Evolutionary conservation across 2,329 filamentous ascomycete species (phyloP).

Genomic region (Raffaelea albimanens): DNA sequence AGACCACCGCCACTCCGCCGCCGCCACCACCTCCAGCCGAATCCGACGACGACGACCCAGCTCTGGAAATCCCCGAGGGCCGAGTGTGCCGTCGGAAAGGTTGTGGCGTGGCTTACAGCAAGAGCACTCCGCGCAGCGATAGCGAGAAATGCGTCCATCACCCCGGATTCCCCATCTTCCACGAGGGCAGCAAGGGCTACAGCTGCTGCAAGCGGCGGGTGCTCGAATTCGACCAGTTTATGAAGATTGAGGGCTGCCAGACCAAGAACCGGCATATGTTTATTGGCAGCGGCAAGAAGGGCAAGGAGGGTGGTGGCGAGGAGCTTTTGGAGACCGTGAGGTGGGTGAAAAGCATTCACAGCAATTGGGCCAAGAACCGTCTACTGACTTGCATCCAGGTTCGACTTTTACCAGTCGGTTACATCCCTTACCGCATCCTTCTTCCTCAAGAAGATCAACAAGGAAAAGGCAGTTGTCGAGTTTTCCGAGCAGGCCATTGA

Average conservation of each 20-base stretch:
- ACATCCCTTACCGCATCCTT: slow-evolving; percentile 79
- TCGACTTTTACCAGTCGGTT: slow-evolving; percentile 92
- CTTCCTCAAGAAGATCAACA: slow-evolving; percentile 96
- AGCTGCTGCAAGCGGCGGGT: slow-evolving; percentile 93
- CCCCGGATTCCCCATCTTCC: slow-evolving; percentile 85
- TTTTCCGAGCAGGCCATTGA: slow-evolving; percentile 56
- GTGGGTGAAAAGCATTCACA: no score
- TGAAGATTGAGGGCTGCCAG: slow-evolving; percentile 88
- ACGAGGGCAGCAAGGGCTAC: slow-evolving; percentile 97
- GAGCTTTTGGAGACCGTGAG: slow-evolving; percentile 71
- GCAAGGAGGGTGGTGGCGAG: slow-evolving; percentile 43
- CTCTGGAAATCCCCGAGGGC: slow-evolving; percentile 61
- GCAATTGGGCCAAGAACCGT: no score
- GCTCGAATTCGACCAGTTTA: slow-evolving; percentile 94
- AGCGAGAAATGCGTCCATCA: slow-evolving; percentile 79
- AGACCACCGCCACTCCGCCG: slow-evolving; percentile 28
- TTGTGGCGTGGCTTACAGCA: slow-evolving; percentile 60
- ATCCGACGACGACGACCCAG: slow-evolving; percentile 79
- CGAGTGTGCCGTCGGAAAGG: slow-evolving; percentile 68
- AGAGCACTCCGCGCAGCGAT: slow-evolving; percentile 50
- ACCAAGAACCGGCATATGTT: slow-evolving; percentile 78
- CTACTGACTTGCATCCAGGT: slow-evolving; percentile 31
- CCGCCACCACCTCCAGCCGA: slow-evolving; percentile 51
- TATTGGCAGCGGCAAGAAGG: slow-evolving; percentile 65
- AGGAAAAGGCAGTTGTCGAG: slow-evolving; percentile 61